These are phyloP conservation scores for Lagenaria siceraria DNA, from an alignment of 306 rosid genomes.

Conservation along the genomic window DNA sequence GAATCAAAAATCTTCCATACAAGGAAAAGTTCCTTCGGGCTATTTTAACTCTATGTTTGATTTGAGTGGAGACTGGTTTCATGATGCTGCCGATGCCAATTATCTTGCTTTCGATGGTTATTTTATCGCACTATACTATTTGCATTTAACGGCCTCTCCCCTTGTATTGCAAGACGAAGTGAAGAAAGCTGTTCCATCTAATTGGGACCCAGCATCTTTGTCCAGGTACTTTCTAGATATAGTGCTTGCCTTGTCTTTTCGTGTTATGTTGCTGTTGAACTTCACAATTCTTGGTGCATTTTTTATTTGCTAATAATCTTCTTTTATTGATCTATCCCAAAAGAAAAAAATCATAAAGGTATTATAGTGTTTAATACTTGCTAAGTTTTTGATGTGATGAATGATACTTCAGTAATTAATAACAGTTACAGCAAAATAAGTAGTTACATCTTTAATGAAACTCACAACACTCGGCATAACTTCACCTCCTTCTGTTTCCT, in stretches of 20 bases:
- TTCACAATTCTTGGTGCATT: neutral
- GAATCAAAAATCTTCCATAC: constrained; percentile 69
- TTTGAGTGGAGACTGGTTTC: constrained; percentile 78
- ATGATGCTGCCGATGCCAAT: constrained; percentile 69
- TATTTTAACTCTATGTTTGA: constrained; percentile 72
- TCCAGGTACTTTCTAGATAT: constrained; percentile 41
- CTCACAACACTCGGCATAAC: neutral
- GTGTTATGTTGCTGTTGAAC: neutral
- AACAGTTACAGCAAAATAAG: neutral
- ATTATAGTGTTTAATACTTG: neutral
- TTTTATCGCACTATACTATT: constrained; percentile 66
- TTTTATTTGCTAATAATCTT: neutral
- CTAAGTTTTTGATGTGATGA: neutral
- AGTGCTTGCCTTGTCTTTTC: neutral
- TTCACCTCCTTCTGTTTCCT: neutral
- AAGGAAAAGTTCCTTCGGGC: constrained; percentile 94
- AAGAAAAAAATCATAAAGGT: neutral
- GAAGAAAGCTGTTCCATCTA: constrained; percentile 79
- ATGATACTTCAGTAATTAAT: neutral
- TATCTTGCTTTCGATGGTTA: constrained; percentile 79
- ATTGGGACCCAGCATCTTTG: constrained; percentile 87
- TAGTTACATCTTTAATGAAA: neutral
- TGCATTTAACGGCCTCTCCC: constrained; percentile 72
- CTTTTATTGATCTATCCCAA: neutral
- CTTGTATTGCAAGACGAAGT: constrained; percentile 51